Base-by-base conservation (phyloP, 106 monocot species). In the Gastrodia elata region DNA sequence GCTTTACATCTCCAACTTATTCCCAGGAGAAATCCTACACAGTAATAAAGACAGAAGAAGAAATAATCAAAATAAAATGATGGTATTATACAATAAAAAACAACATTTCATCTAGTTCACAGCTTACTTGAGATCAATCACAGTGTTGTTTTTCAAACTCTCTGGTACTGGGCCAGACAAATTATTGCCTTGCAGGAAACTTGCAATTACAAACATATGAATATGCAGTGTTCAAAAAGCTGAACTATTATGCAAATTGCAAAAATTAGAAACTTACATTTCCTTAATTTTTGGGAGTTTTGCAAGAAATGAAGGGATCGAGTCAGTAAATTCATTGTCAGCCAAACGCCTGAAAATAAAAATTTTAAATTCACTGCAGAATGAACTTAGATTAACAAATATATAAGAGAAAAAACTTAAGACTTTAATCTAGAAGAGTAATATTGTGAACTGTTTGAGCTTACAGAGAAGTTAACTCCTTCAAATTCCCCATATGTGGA, bases 401-500 rank as follows among this genome's bases (percentile, higher is more conserved):
- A 74, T 32, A 38, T 8, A 1, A 35, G 40, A 38, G 16, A 76
- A 55, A 77, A 77, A 56, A 26, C 40, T 64, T n/a, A n/a, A n/a
- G 26, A 24, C 34, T 34, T n/a, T 1, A 7, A 15, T 16, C 9
- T 0, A 35, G 16, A 52, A 79, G 65, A 57, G 14, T n/a, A 73
- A 68, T 39, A 30, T 30, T 32, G 0, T 22, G 26, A 14, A 9
- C 22, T 38, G 0, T 68, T 38, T 68, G 57, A 65, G 49, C 85
- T 92, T 92, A 92, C 92, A 92, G 55, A 11, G 44, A 80, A 38
- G 46, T 41, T 49, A 92, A 72, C 27, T 70, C 68, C 38, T 81
- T 82, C 46, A 92, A 39, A 64, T 78, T 68, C 55, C 81, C 67
- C 77, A 92, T 74, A 43, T 92, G 76, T 79, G 92, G 92, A 68